Evolutionary conservation across 352 stramenopile species (phyloP), one percentile per base, ranked within the genome.

Genomic region (Pythium folliculosum): DNA sequence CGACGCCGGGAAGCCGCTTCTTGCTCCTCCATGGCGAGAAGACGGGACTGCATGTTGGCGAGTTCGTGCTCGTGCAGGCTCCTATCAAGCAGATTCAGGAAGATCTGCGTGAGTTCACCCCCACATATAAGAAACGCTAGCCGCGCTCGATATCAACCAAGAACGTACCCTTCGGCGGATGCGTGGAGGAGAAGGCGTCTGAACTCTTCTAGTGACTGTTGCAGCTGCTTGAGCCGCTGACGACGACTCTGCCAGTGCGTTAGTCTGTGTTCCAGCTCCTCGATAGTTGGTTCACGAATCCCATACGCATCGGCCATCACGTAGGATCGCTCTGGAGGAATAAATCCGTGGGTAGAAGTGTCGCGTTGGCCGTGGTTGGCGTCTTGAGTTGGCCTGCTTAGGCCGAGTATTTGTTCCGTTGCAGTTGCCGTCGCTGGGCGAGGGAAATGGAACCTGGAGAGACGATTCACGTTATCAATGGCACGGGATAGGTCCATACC

Each of bases 391-490:
- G 62, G 51, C 38, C 22, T 14, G 10, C n/a, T 25, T 14, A 30
- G 9, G 40, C 16, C 5, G 14, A n/a, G 48, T 27, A 8, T 27
- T 13, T 37, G 32, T 5, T 48, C 30, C 22, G 37, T 9, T 5
- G 27, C 27, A 50, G 58, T 44, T 7, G 37, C 12, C 9, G 44
- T 23, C 9, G 23, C 1, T 1, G 16, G 2, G 3, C 45, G 23
- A 16, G 62, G 65, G 50, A 69, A 77, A 1, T 67, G 55, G n/a
- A 77, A 71, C 0, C 70, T 56, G 40, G 66, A 74, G 10, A 45
- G 44, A 22, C 53, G 43, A 60, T 70, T 72, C 30, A 76, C 19
- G 14, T 22, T 30, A 0, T 60, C 54, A 27, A 71, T 30, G 12
- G 56, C 48, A 37, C 27, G 37, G 16, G 35, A 51, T 0, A 25